Conservation (phyloP, 768 basidiomycete genomes). For the Nidularia pulvinata region DNA sequence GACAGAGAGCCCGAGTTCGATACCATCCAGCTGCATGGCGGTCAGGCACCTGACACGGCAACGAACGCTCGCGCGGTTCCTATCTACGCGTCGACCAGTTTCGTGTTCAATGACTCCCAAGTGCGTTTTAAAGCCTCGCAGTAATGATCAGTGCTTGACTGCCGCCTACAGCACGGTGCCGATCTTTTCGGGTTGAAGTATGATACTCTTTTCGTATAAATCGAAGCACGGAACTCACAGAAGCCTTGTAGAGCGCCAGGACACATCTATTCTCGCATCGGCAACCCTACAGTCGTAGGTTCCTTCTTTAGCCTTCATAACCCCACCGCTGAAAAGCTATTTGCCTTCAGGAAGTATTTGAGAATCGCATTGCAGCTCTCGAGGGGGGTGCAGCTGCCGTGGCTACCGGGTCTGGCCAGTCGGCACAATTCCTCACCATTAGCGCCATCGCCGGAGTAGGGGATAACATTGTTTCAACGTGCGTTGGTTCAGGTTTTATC, state of each 20-base stretch:
- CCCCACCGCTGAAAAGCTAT: too few relatives aligned
- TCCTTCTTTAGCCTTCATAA: too few relatives aligned
- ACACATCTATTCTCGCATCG: conserved; percentile 68
- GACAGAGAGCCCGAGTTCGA: conserved; percentile 68
- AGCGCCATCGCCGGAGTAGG: conserved; percentile 58
- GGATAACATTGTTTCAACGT: conserved; percentile 80
- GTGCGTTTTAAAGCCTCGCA: conserved; percentile 28
- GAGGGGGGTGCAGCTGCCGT: conserved; percentile 81
- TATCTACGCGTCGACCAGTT: conserved; percentile 74
- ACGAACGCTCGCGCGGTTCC: conserved; percentile 78
- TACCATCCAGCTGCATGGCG: conserved; percentile 79
- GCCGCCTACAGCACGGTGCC: too few relatives aligned
- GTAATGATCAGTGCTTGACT: background rate
- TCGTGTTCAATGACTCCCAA: conserved; percentile 69
- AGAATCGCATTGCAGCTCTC: conserved; percentile 76
- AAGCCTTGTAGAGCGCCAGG: conserved; percentile 39
- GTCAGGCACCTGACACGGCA: conserved; percentile 59
- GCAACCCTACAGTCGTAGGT: conserved; percentile 68
- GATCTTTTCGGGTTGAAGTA: background rate
- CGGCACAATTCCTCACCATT: conserved; percentile 77
- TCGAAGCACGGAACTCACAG: background rate
- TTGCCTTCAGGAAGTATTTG: conserved; percentile 84
- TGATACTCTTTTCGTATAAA: background rate
- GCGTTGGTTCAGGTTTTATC: too few relatives aligned
- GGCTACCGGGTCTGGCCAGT: conserved; percentile 72